These are phyloP conservation scores for Myxozyma neglecta DNA, from an alignment of 805 yeast species.

Conservation along the genomic window DNA sequence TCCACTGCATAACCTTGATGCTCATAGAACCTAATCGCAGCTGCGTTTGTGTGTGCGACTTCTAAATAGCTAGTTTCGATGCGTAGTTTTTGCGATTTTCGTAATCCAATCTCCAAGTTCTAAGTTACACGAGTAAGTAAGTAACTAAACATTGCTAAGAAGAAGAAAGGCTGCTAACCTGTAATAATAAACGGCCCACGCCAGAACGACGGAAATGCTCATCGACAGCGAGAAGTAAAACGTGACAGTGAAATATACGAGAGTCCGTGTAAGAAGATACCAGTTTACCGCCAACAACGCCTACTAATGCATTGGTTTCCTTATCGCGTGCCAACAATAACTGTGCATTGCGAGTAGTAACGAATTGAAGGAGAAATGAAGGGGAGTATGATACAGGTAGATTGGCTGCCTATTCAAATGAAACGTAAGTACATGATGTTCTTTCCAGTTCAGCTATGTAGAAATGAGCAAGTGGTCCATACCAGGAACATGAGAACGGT, in stretches of 20 bases:
- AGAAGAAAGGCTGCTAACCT: constrained; percentile 5
- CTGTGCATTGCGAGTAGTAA: constrained; percentile 11
- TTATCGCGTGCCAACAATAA: constrained; percentile 7
- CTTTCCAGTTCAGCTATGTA: neutral
- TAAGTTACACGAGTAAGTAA: neutral
- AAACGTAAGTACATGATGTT: neutral
- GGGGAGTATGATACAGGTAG: constrained; percentile 19
- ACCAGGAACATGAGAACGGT: constrained; percentile 12
- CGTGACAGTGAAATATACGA: constrained; percentile 9
- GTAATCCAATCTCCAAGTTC: constrained; percentile 7
- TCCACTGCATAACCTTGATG: constrained; percentile 13
- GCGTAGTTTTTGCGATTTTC: neutral
- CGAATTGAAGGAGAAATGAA: constrained; percentile 23
- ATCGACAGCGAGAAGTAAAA: constrained; percentile 28
- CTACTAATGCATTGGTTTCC: constrained; percentile 3
- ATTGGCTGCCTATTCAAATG: neutral
- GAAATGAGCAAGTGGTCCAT: neutral
- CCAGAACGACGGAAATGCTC: constrained; percentile 19
- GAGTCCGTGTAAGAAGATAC: neutral
- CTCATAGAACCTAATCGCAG: constrained; percentile 20
- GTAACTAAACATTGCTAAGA: neutral
- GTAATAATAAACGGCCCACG: constrained; percentile 14
- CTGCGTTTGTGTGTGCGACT: constrained; percentile 14
- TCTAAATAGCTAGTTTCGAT: constrained; percentile 10
- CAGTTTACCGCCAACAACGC: constrained; percentile 20